Percentiles rank a stretch among this genome's conserved stretches.
Evolutionary conservation across 805 yeast species (phyloP).

Genomic region (Pichia cabralensis): DNA sequence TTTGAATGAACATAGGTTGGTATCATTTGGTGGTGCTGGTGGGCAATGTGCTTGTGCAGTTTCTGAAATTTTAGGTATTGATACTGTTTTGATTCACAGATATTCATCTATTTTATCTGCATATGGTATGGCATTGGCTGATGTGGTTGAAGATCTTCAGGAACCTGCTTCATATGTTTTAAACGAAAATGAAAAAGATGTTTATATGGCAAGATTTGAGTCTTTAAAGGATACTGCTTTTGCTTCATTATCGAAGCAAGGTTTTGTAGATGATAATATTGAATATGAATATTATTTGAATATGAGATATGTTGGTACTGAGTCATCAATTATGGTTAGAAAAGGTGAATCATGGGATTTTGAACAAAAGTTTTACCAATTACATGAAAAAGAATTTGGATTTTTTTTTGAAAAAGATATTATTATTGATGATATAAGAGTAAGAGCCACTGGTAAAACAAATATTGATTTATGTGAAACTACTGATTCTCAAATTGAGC

Average conservation of each 20-base stretch:
- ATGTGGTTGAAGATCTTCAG: slow-evolving; percentile 68
- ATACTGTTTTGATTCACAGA: slow-evolving; percentile 61
- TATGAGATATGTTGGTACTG: slow-evolving; percentile 78
- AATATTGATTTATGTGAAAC: slow-evolving; percentile 27
- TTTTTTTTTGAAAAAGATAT: slow-evolving; percentile 46
- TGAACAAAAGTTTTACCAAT: slow-evolving; percentile 36
- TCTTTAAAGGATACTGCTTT: slow-evolving; percentile 35
- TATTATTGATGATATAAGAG: slow-evolving; percentile 64
- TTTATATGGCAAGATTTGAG: slow-evolving; percentile 36
- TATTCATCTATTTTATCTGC: slow-evolving; percentile 81
- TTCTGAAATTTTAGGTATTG: slow-evolving; percentile 60
- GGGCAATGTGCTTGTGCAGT: slow-evolving; percentile 82
- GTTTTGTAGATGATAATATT: slow-evolving; percentile 36
- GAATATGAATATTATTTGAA: slow-evolving; percentile 57
- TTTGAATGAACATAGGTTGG: slow-evolving; percentile 55
- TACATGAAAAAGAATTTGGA: slow-evolving; percentile 66
- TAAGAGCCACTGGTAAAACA: slow-evolving; percentile 60
- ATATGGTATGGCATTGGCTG: slow-evolving; percentile 81
- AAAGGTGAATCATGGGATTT: slow-evolving; percentile 25
- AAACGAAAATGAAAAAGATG: slow-evolving; percentile 20
- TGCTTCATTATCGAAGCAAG: slow-evolving; percentile 38
- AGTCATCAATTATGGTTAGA: slow-evolving; percentile 67
- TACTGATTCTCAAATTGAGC: slow-evolving; percentile 44
- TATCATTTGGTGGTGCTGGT: slow-evolving; percentile 89
- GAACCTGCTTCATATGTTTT: slow-evolving; percentile 51